phyloP scores from a whole-genome alignment of 441 rosid species.

The Jatropha podagrica region DNA sequence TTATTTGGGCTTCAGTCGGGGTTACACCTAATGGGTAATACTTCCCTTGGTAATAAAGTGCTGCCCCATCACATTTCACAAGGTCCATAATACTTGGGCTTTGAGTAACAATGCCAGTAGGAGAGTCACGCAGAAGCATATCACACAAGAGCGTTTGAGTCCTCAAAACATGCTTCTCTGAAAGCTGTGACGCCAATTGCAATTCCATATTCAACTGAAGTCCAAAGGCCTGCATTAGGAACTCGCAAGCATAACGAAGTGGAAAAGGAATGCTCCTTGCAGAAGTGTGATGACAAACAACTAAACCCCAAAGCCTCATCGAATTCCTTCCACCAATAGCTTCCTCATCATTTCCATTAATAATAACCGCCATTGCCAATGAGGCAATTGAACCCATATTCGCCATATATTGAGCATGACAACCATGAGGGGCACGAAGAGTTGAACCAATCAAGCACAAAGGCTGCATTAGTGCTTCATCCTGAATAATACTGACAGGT shows the following conservation, averaged over 20 bases:
- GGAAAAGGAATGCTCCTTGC: slow-evolving; percentile 87
- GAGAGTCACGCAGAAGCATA: slow-evolving; percentile 97
- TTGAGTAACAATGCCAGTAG: slow-evolving; percentile 85
- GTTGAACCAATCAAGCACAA: slow-evolving; percentile 95
- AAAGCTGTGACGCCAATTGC: slow-evolving; percentile 82
- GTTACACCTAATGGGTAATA: slow-evolving; percentile 76
- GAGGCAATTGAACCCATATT: slow-evolving; percentile 95
- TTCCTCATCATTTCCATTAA: slow-evolving; percentile 80
- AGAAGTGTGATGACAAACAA: slow-evolving; percentile 96
- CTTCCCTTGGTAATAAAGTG: slow-evolving; percentile 76
- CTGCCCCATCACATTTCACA: slow-evolving; percentile 90
- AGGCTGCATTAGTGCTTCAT: slow-evolving; percentile 77
- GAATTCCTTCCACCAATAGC: slow-evolving; percentile 58
- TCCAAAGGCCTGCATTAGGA: slow-evolving; percentile 96
- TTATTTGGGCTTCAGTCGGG: slow-evolving; percentile 77
- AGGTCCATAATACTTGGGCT: slow-evolving; percentile 94
- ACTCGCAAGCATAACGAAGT: slow-evolving; percentile 92
- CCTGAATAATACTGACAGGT: slow-evolving; percentile 64
- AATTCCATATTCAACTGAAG: slow-evolving; percentile 96
- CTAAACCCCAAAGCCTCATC: slow-evolving; percentile 94
- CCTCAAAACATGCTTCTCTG: slow-evolving; percentile 81
- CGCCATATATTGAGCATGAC: slow-evolving; percentile 97
- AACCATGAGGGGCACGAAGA: slow-evolving; percentile 91
- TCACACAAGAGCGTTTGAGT: slow-evolving; percentile 92
- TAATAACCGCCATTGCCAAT: slow-evolving; percentile 84